phyloP scores from a whole-genome alignment of 345 rosid species.

The Pistacia integerrima region DNA sequence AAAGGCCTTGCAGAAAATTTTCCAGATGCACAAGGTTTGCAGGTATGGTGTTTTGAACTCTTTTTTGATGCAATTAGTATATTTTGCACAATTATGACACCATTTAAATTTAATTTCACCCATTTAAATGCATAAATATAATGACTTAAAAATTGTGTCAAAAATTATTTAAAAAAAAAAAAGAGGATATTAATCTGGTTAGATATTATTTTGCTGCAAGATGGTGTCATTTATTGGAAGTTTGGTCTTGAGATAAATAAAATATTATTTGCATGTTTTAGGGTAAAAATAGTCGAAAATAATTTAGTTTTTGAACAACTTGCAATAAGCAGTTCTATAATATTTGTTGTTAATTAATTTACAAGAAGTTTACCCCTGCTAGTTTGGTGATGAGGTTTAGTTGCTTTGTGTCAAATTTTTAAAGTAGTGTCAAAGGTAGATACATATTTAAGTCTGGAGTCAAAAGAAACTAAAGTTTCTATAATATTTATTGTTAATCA shows the following conservation, averaged over 20 bases:
- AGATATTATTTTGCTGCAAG: background rate
- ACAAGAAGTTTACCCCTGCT: background rate
- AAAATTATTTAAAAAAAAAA: no score
- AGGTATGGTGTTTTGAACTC: constrained; percentile 43
- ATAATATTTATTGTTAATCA: background rate
- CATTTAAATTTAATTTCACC: no score
- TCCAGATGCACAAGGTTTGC: constrained; percentile 86
- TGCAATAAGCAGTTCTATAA: no score
- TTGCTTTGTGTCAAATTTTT: background rate
- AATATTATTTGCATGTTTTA: no score
- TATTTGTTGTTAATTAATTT: no score
- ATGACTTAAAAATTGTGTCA: no score
- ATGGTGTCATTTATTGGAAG: background rate
- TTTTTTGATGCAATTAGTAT: background rate
- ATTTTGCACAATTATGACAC: no score
- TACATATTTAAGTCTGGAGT: background rate
- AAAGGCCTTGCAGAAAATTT: constrained; percentile 71
- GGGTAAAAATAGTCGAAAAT: background rate
- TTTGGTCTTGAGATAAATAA: background rate
- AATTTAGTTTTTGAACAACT: background rate
- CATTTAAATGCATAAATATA: no score
- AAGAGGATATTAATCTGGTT: background rate
- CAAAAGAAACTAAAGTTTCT: background rate
- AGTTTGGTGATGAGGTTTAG: background rate
- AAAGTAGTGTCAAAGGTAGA: background rate